Base-by-base conservation (phyloP, 2,329 filamentous ascomycete genomes). In the Trichoderma pleuroti region DNA sequence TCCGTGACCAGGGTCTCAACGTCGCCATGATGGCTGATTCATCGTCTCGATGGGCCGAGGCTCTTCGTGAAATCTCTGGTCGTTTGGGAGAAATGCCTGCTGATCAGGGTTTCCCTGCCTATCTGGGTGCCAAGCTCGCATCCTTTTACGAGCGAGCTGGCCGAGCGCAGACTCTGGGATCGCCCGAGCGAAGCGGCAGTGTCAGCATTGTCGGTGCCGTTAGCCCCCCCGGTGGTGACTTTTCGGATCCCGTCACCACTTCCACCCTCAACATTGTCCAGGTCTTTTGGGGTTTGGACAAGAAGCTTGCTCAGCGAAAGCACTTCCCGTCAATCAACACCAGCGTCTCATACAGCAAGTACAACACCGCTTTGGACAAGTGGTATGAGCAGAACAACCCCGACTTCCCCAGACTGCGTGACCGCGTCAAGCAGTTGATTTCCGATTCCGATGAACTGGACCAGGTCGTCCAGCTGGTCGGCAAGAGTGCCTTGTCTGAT, bases 21-120 rank as follows among this genome's bases (percentile, higher is more conserved):
- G 96, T 99, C 49, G 95, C 96, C 77, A 99, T 99, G 96, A 99
- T 99, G 96, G 96, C 96, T 74, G 96, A 99, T 83, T 98, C 96
- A 18, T 92, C 95, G 66, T 99, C 96, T 68, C 94, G 96, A 75
- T 99, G 96, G 96, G 96, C 96, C 74, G 96, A 99, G 85, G 96
- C 96, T 79, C 89, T 99, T 81, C 94, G 96, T 92, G 96, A 99
- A 83, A 91, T 99, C 81, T 99, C 96, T 39, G 96, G 96, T 87
- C 96, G 96, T 88, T 87, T 99, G 72, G 96, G 96, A 87, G 96
- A 99, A 83, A 99, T 99, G 96, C 96, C 96, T 84, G 96, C 96
- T 82, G 96, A 99, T 82, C 96, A 99, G 84, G 96, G 96, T 90
- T 99, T 98, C 91, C 96, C 96, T 59, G 96, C 96, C 65, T 99